phyloP scores from a whole-genome alignment of 78 protist species.

The Polysphondylium violaceum region DNA sequence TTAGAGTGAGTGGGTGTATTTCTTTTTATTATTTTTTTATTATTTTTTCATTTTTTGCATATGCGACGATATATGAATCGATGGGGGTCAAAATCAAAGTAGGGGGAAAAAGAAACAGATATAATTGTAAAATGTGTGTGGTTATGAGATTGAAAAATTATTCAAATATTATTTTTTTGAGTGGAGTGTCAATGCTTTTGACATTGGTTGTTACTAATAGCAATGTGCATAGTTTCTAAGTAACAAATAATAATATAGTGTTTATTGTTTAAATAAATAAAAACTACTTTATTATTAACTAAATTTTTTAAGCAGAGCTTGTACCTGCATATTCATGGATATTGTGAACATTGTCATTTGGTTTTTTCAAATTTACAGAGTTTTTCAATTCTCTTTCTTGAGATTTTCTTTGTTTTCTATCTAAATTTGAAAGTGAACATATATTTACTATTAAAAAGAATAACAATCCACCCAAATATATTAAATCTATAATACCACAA shows the following conservation, averaged over 20 bases:
- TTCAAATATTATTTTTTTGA: background rate
- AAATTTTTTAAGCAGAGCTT: too few species aligned
- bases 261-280: background rate
- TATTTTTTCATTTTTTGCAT: too few species aligned
- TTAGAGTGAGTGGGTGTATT: too few species aligned
- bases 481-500: background rate
- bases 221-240: background rate
- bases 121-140: too few species aligned
- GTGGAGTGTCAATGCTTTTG: background rate
- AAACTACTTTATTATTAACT: too few species aligned
- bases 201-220: slow-evolving; percentile 9
- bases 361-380: slow-evolving; percentile 1
- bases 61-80: too few species aligned
- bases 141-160: too few species aligned
- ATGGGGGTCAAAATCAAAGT: too few species aligned
- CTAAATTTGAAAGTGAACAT: background rate
- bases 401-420: background rate
- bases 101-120: too few species aligned
- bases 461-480: slow-evolving; percentile 2
- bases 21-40: too few species aligned
- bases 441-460: slow-evolving; percentile 4
- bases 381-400: background rate
- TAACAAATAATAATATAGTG: background rate
- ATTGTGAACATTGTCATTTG: background rate
- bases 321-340: too few species aligned